Base-by-base conservation (phyloP, 1,284 basidiomycete genomes). In the Mrakiaceae sp. region DNA sequence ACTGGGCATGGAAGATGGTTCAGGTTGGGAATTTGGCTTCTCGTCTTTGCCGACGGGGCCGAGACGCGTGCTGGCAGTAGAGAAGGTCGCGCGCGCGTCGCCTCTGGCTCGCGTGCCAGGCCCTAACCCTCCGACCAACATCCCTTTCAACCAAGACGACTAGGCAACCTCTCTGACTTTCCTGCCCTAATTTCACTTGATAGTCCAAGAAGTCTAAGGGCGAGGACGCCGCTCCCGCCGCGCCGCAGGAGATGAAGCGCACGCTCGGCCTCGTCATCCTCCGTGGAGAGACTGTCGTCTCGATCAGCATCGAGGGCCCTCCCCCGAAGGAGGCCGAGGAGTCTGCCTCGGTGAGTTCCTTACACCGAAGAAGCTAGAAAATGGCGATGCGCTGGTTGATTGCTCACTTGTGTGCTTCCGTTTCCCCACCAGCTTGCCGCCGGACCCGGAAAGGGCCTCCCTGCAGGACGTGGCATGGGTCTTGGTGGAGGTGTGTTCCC, bases 401-500 rank as follows among this genome's bases (percentile, higher is more conserved):
- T 5, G 52, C 64, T 56, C 11, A 52, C 50, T 3, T 46, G 12
- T 65, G 46, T 42, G 69, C 62, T 56, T 53, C 63, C 51, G n/a
- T 70, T 63, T 66, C 63, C 69, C 68, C 64, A 53, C 55, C 73
- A 92, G 90, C 81, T 94, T 69, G 86, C 88, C 69, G 82, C 84
- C 67, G 96, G 95, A 63, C 91, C 94, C 72, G 96, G 96, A 69
- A 85, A 88, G 67, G 96, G 93, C 71, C 87, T 91, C 79, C 90
- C 94, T 72, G 93, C 95, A 66, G 95, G 96, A 69, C 87, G 95
- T 72, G 95, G 96, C 61, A 96, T 98, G 84, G 93, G 93, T 82
- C 86, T 94, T 82, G 91, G 90, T 69, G 89, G 90, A 40, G 85
- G 90, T 88, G 75, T 72, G 87, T 81, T 62, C 9, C 14, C 27